A percentile compares a stretch with the other conserved stretches of the same genome.
These are phyloP conservation scores for Ziziphus jujuba DNA, from an alignment of 306 rosid genomes.

Conservation along the genomic window DNA sequence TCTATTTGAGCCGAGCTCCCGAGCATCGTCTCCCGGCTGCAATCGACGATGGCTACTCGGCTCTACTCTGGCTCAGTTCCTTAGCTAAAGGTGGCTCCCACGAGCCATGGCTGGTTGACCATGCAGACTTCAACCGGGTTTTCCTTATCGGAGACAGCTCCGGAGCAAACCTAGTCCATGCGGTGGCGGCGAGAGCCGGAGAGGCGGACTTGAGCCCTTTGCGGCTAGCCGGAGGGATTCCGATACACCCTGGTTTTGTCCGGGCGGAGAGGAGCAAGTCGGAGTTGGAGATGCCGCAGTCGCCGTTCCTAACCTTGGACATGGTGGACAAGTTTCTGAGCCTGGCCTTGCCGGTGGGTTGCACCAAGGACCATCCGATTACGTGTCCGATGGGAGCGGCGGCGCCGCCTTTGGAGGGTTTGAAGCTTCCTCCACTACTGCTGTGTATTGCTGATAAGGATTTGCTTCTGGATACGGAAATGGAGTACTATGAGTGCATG, in stretches of 20 bases:
- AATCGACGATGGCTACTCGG: slow-evolving; percentile 37
- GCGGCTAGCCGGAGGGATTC: slow-evolving; percentile 51
- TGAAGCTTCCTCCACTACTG: slow-evolving; percentile 58
- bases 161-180: slow-evolving; percentile 61
- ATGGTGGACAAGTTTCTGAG: slow-evolving; percentile 67
- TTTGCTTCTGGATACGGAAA: slow-evolving; percentile 44
- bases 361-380: slow-evolving; percentile 59
- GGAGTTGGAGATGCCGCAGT: slow-evolving; percentile 55
- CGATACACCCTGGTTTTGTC: slow-evolving; percentile 56
- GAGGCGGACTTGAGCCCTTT: slow-evolving; percentile 33
- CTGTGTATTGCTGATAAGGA: slow-evolving; percentile 63
- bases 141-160: slow-evolving; percentile 81
- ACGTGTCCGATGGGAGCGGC: slow-evolving; percentile 67
- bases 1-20: slow-evolving; percentile 50
- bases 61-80: slow-evolving; percentile 56
- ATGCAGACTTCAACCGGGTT: slow-evolving; percentile 49
- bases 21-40: slow-evolving; percentile 74
- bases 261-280: slow-evolving; percentile 51
- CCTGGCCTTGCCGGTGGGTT: slow-evolving; percentile 46
- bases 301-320: slow-evolving; percentile 61
- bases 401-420: slow-evolving; percentile 35
- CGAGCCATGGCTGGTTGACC: slow-evolving; percentile 38
- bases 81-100: slow-evolving; percentile 30
- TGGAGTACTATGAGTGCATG: slow-evolving; percentile 70
- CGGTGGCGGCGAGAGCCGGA: slow-evolving; percentile 46